Evolutionary conservation across 208 protist species (phyloP).

Genomic region (Trypanosoma theileri): DNA sequence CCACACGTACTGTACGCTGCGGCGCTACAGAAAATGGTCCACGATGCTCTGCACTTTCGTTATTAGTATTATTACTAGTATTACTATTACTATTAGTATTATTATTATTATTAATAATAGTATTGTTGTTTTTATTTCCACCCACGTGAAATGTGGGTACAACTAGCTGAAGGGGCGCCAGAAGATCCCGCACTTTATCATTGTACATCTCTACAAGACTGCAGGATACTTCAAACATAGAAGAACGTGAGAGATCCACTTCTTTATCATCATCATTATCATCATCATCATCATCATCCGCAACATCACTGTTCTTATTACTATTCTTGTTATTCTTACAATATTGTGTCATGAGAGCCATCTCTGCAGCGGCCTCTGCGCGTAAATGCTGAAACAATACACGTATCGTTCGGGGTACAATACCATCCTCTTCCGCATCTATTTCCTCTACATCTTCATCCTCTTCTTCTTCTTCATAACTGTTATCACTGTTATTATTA

Average conservation of each 20-base stretch:
- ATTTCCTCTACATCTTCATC: constrained; percentile 4
- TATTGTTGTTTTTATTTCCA: constrained; percentile 10
- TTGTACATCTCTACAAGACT: constrained; percentile 61
- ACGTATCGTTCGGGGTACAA: constrained; percentile 27
- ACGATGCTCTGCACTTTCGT: neutral
- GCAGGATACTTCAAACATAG: constrained; percentile 32
- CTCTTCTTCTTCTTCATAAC: too few species aligned
- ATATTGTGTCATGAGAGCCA: neutral
- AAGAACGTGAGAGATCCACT: neutral
- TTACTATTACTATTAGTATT: too few species aligned
- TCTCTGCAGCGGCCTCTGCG: constrained; percentile 11
- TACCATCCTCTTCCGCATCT: constrained; percentile 18
- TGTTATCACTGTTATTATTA: neutral
- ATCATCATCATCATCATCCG: neutral
- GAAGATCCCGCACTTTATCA: constrained; percentile 50
- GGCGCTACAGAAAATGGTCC: constrained; percentile 13
- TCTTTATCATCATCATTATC: neutral
- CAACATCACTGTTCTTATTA: neutral
- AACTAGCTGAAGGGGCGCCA: constrained; percentile 27
- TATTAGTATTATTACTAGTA: too few species aligned
- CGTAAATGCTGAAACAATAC: constrained; percentile 24
- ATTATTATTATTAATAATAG: neutral
- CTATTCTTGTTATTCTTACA: neutral
- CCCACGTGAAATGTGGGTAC: constrained; percentile 11
- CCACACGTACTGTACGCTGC: constrained; percentile 26